phyloP scores from a whole-genome alignment of 257 asterid species.

The Gardenia jasminoides region DNA sequence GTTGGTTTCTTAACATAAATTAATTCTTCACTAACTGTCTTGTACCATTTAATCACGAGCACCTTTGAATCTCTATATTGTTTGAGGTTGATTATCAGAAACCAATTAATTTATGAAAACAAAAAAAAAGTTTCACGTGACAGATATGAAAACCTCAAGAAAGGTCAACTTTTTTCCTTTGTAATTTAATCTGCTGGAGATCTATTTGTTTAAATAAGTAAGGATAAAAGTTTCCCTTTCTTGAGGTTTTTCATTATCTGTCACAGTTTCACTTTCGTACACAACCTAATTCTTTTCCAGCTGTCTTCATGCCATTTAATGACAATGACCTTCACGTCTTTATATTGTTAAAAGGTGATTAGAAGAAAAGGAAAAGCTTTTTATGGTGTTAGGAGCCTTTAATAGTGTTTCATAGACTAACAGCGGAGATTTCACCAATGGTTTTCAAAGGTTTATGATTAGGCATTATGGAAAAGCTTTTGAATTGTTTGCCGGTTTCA shows the following conservation, averaged over 20 bases:
- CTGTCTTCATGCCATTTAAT: neutral
- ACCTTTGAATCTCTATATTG: neutral
- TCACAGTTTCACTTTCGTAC: neutral
- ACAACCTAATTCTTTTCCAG: neutral
- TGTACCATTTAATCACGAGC: neutral
- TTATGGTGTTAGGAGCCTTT: neutral
- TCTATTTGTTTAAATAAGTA: neutral
- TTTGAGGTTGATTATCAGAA: neutral
- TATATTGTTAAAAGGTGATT: neutral
- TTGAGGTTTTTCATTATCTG: neutral
- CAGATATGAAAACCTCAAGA: too few relatives aligned
- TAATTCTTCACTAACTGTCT: neutral
- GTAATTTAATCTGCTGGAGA: too few relatives aligned
- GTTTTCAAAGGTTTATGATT: neutral
- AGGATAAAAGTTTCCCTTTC: neutral
- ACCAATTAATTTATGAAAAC: too few relatives aligned
- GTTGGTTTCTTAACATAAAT: neutral
- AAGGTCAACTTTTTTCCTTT: too few relatives aligned
- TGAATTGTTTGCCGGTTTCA: neutral
- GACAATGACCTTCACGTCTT: neutral
- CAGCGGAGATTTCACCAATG: neutral
- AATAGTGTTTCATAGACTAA: neutral
- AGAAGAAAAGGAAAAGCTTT: neutral
- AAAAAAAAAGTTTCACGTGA: too few relatives aligned
- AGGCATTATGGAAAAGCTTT: neutral